Conservation (phyloP, 495 filamentous ascomycete species). For the Corynascus novoguineensis region DNA sequence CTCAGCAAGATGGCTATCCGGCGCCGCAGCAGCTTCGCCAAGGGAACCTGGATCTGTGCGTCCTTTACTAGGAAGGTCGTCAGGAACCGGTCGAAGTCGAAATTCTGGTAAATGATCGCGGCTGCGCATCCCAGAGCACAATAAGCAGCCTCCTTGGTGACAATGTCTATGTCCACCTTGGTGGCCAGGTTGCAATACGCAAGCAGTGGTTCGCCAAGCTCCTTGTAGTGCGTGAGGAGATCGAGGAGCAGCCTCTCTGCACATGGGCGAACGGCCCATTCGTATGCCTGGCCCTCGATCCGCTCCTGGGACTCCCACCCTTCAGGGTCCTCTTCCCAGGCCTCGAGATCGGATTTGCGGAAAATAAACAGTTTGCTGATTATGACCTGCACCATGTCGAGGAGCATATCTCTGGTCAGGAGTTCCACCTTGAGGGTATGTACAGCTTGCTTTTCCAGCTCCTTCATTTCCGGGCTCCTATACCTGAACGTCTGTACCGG, state of each 20-base stretch:
- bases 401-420: constrained; percentile 66
- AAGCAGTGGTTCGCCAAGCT: constrained; percentile 66
- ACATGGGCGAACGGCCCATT: constrained; percentile 84
- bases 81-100: constrained; percentile 81
- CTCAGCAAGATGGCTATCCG: constrained; percentile 82
- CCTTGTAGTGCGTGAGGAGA: constrained; percentile 78
- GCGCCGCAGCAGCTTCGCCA: constrained; percentile 81
- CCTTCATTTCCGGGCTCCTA: constrained; percentile 61
- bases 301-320: constrained; percentile 88
- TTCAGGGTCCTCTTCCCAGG: constrained; percentile 89
- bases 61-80: constrained; percentile 69
- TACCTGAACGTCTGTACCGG: constrained; percentile 78
- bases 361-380: constrained; percentile 87
- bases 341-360: constrained; percentile 72
- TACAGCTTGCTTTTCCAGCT: constrained; percentile 60
- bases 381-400: constrained; percentile 72
- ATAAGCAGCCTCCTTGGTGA: constrained; percentile 89
- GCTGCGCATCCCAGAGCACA: constrained; percentile 85
- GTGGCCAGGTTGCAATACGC: constrained; percentile 71
- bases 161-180: constrained; percentile 60
- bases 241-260: constrained; percentile 92
- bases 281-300: constrained; percentile 70
- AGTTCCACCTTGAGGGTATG: constrained; percentile 62
- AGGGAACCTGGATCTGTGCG: constrained; percentile 65
- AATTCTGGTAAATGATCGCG: constrained; percentile 55